Percentiles rank a stretch among this genome's conserved stretches.
Conservation (phyloP, 805 yeast genomes). For the Ogataea parapolymorpha region DNA sequence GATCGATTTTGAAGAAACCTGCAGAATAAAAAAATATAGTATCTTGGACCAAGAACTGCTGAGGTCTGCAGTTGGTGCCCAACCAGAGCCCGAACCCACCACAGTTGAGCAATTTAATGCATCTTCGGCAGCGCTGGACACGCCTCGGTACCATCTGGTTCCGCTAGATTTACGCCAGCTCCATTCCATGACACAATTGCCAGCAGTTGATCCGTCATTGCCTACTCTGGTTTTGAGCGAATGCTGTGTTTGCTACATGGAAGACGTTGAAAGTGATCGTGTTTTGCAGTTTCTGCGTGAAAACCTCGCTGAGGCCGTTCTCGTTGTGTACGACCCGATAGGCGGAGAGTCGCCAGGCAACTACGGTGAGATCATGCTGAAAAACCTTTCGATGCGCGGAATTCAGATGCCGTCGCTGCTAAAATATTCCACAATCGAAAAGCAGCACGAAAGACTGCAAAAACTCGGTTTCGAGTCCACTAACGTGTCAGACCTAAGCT, state of each 20-base stretch:
- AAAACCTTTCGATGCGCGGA: constrained; percentile 58
- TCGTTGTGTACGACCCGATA: constrained; percentile 69
- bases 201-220: constrained; percentile 22
- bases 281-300: constrained; percentile 43
- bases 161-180: constrained; percentile 53
- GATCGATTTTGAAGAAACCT: constrained; percentile 59
- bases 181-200: constrained; percentile 5
- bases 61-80: constrained; percentile 23
- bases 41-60: constrained; percentile 37
- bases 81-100: constrained; percentile 11
- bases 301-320: constrained; percentile 24
- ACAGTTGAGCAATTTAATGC: constrained; percentile 23
- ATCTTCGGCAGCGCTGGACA: constrained; percentile 32
- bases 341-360: constrained; percentile 43
- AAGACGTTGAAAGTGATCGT: constrained; percentile 44
- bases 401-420: constrained; percentile 56
- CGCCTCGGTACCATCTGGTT: constrained; percentile 46
- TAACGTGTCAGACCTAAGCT: constrained; percentile 45
- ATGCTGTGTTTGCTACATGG: constrained; percentile 71
- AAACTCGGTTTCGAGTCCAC: constrained; percentile 27
- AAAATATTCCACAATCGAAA: constrained; percentile 44
- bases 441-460: constrained; percentile 38
- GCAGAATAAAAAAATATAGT: constrained; percentile 47
- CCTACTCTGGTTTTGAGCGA: constrained; percentile 70
- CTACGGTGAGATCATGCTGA: constrained; percentile 68